Conservation (phyloP, 1,284 basidiomycete species). For the Cutaneotrichosporon cyanovorans region DNA sequence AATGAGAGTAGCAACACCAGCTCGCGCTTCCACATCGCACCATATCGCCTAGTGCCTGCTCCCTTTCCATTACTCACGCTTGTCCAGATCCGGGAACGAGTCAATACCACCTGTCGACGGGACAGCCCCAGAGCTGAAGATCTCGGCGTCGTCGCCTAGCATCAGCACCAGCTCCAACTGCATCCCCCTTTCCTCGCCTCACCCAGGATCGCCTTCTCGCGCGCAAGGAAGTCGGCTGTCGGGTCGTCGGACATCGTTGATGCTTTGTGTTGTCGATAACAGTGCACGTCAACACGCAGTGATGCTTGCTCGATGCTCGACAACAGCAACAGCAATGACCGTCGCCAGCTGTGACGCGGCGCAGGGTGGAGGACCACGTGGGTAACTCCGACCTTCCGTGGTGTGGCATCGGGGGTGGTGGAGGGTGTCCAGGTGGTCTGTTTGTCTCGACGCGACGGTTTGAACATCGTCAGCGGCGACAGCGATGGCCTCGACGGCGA, state of each 20-base stretch:
- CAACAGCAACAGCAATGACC: no score
- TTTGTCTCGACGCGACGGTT: not conserved
- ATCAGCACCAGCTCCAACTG: not conserved
- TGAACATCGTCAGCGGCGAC: no score
- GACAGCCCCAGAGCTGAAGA: constrained; percentile 37
- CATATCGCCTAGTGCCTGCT: not conserved
- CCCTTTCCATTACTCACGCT: not conserved
- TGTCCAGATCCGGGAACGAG: constrained; percentile 30
- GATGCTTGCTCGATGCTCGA: not conserved
- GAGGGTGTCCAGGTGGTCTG: not conserved
- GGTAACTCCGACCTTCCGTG: not conserved
- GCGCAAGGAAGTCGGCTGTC: constrained; percentile 45
- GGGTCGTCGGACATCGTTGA: constrained; percentile 45
- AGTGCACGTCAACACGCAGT: not conserved
- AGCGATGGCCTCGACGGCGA: not conserved
- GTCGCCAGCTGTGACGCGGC: not conserved
- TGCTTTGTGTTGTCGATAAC: not conserved
- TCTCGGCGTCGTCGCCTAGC: constrained; percentile 43
- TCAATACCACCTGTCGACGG: constrained; percentile 37
- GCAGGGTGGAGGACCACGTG: not conserved
- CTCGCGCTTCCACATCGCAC: no score
- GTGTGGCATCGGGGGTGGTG: not conserved
- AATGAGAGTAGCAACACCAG: no score
- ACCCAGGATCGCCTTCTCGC: constrained; percentile 45
- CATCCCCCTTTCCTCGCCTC: constrained; percentile 6